Base-by-base conservation (phyloP, 148 eudicot species). In the Simmondsia chinensis region DNA sequence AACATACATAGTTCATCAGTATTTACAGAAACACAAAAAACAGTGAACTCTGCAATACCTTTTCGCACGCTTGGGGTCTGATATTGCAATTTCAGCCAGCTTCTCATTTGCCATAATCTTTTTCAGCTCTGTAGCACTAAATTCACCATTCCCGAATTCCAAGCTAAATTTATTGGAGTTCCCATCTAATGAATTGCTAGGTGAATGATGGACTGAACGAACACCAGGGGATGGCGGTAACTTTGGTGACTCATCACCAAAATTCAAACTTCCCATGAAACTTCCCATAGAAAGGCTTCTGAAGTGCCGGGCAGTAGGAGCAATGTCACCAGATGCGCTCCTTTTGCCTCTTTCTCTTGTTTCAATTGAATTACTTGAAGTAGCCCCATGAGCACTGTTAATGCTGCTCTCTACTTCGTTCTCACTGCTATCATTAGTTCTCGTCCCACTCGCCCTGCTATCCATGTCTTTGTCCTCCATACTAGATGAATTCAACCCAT, bases 261-360 rank as follows among this genome's bases (percentile, higher is more conserved):
- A 49, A 24, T 56, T 55, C 61, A 70, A 39, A 45, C 54, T 59
- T 9, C 64, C 76, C 74, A 75, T 67, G 38, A 72, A 72, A 57
- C 74, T 71, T 60, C 68, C 77, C 71, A 71, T 68, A 0, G 77
- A 75, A 20, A 75, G 20, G 8, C 82, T 75, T 46, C 77, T 71
- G 30, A 43, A 67, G 44, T 71, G 82, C 27, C 73, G 35, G 0
- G 46, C 14, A 23, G 51, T 12, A 0, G 68, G 62, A n/a, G 34
- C 70, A 49, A 59, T 21, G 33, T 61, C 72, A 20, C 64, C 64
- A 4, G 36, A 9, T 15, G 40, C 65, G 48, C 61, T 31, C 41
- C 80, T 57, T 24, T 70, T 59, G 10, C 53, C 52, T 26, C 39
- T 46, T n/a, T 51, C 37, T 52, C 22, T 37, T 33, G 19, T 62